Conservation (phyloP, 2,329 filamentous ascomycete genomes). For the Aureobasidium pullulans region DNA sequence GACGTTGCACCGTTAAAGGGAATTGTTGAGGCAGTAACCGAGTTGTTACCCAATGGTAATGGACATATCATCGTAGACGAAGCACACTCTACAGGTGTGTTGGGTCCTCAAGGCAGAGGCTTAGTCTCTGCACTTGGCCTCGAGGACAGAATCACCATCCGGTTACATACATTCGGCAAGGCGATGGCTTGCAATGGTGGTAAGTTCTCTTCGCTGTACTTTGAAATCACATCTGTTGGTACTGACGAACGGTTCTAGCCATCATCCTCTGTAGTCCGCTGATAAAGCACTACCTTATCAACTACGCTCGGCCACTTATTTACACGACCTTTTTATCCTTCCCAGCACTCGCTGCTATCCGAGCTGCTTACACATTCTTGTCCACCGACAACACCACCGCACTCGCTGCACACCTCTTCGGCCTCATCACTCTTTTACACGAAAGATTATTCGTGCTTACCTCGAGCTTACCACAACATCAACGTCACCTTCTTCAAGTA, state of each 20-base stretch:
- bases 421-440: conserved; percentile 24
- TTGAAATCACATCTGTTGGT: no score
- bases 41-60: conserved; percentile 49
- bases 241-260: conserved; percentile 34
- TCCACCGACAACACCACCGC: conserved; percentile 41
- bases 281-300: conserved; percentile 60
- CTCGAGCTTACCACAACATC: background rate
- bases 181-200: conserved; percentile 62
- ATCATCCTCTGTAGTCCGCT: conserved; percentile 55
- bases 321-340: conserved; percentile 65
- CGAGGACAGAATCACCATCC: conserved; percentile 48
- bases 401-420: conserved; percentile 38
- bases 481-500: conserved; percentile 23
- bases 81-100: conserved; percentile 57
- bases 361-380: conserved; percentile 52
- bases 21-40: conserved; percentile 52
- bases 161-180: conserved; percentile 61
- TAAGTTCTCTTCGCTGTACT: conserved; percentile 32
- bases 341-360: conserved; percentile 52
- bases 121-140: conserved; percentile 51
- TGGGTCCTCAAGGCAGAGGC: conserved; percentile 50
- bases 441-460: conserved; percentile 25
- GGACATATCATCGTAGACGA: conserved; percentile 60
- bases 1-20: conserved; percentile 58
- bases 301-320: conserved; percentile 68